Evolutionary conservation across 257 asterid species (phyloP), one percentile per base, ranked within the genome.

Genomic region (Lycium ferocissimum): DNA sequence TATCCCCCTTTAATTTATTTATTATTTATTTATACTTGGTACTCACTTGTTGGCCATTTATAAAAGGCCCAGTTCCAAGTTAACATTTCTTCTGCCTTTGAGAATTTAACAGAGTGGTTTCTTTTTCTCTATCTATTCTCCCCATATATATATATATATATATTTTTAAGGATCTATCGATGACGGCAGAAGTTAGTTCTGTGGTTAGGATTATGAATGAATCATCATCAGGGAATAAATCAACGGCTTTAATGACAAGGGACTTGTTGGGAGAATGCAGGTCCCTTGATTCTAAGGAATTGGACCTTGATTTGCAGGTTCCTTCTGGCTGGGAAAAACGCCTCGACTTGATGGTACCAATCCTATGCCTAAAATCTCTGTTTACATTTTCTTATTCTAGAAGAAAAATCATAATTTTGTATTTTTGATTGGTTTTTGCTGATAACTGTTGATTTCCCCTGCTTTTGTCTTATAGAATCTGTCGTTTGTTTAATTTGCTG

Each of bases 241-340:
- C 93, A 1, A 88, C 93, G 87, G 92, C 91, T 22, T 92, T 94
- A 90, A 92, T 94, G 81, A 96, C 99, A 0, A 84, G 95, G 59
- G 98, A 96, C 90, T 79, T 96, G 76, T 98, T 96, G 70, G 98
- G 98, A 7, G 95, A 94, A 0, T 84, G 91, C 80, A 86, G 88
- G 14, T 85, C 90, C 63, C 91, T 91, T 54, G 97, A 94, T 69
- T 92, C 97, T 5, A 91, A 92, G 69, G 99, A 96, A 81, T 45
- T 96, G 83, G 98, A 96, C 95, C 98, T 96, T 26, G 98, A 96
- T 89, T 88, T 93, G 92, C 97, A 94, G 61, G 99, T 93, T 11
- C 99, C 99, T 33, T 90, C 88, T 71, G 99, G 99, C 61, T 96
- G 98, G 98, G 99, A 96, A 85, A 96, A 96, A 79, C 92, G 96